Evolutionary conservation across 805 yeast species (phyloP), one percentile per base, ranked within the genome.

Genomic region (Saccharomyces jurei): DNA sequence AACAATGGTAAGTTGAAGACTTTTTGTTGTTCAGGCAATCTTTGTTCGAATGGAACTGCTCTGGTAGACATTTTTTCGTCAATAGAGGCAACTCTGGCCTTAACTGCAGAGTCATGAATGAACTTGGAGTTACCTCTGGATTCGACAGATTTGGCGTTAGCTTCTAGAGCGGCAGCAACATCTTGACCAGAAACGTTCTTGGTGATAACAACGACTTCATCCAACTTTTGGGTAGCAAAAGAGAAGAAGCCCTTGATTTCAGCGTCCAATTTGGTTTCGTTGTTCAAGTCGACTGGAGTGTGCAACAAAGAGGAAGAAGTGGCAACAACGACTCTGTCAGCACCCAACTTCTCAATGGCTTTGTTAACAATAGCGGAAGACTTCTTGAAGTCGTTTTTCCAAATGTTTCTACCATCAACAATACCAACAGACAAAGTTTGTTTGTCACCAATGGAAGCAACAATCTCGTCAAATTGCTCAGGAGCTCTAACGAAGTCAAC

Each of bases 401-500:
- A 94, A 78, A 94, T 89, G 86, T 94, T 94, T 84, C 99, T 90
- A 79, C 99, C 99, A 70, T 90, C 95, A 70, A 94, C 91, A 68
- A 94, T 82, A 89, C 99, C 99, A 63, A 87, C 96, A 59, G 98
- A 92, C 71, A 94, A 80, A 60, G 80, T 77, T 81, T 94, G 96
- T 62, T 82, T 77, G 60, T 77, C 81, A 63, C 79, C 72, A 56
- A 92, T 76, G 68, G 87, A 78, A 56, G 81, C 77, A 58, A 81
- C 76, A 66, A 88, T 96, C 54, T 83, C 88, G 56, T 89, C 92
- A 63, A 94, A 83, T 82, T 94, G 99, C 75, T 89, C 96, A 70
- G 98, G 96, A 65, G 83, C 86, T 81, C 97, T 90, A 75, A 84
- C 92, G 68, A 89, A 89, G 80, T 94, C 99, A 72, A 87, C 88